phyloP scores from a whole-genome alignment of 106 monocot genomes.

The Phalaenopsis aphrodite region DNA sequence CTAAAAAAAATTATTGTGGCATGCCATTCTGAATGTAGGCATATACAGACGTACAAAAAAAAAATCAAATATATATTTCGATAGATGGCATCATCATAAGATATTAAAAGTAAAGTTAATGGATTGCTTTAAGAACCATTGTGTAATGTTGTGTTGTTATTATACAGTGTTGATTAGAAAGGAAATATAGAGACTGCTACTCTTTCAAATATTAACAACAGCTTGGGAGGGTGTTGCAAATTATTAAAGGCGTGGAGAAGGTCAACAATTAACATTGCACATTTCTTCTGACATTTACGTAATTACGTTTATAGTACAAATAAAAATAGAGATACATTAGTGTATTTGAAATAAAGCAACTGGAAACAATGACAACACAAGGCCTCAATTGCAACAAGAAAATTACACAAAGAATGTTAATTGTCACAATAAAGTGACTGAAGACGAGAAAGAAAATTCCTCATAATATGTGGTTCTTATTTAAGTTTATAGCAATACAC shows the following conservation, averaged over 20 bases:
- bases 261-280: not conserved
- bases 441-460: not conserved
- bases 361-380: not conserved
- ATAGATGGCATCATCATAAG: not conserved
- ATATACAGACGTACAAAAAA: not conserved
- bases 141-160: not conserved
- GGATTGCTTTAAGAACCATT: not conserved
- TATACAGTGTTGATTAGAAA: not conserved
- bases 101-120: not conserved
- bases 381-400: not conserved
- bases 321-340: not conserved
- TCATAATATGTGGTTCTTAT: not conserved
- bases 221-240: too few relatives aligned
- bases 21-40: not conserved
- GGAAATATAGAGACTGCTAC: not conserved
- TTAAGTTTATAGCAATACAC: not conserved
- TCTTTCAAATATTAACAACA: not conserved
- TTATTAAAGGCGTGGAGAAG: too few relatives aligned
- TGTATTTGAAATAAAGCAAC: not conserved
- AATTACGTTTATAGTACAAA: not conserved
- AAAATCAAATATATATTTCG: not conserved
- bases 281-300: not conserved
- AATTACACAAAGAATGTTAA: not conserved
- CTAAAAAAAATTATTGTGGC: not conserved
- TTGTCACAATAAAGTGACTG: not conserved